Evolutionary conservation across 1,284 basidiomycete species (phyloP).

Genomic region (Neolentinus lepideus): DNA sequence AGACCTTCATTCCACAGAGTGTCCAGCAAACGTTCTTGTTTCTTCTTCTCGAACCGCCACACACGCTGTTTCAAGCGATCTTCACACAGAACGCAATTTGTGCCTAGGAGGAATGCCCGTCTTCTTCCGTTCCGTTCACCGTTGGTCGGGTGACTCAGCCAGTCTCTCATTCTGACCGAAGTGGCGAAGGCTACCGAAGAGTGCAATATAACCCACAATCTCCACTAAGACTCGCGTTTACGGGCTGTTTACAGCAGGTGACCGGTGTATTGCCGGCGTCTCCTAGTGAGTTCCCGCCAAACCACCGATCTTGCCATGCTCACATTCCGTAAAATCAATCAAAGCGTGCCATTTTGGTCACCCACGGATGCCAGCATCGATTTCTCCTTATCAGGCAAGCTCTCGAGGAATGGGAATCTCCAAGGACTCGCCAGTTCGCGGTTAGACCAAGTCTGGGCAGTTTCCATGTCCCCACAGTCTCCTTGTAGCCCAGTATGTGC

Average conservation of each 20-base stretch:
- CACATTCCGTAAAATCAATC: not conserved
- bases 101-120: not conserved
- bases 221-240: not conserved
- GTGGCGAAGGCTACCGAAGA: not conserved
- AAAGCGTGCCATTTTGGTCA: not conserved
- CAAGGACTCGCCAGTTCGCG: not conserved
- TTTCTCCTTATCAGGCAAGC: not conserved
- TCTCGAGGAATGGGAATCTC: not conserved
- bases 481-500: not conserved
- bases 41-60: not conserved
- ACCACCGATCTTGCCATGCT: not conserved
- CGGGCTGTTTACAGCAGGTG: not conserved
- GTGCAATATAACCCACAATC: not conserved
- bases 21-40: not conserved
- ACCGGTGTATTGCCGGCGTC: not conserved
- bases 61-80: not conserved
- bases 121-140: slow-evolving; percentile 1
- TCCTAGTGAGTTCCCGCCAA: not conserved
- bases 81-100: not conserved
- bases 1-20: not conserved
- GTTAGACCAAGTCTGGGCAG: not conserved
- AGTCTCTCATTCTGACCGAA: not conserved
- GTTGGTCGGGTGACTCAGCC: not conserved
- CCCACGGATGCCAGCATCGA: not conserved
- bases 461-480: not conserved